Evolutionary conservation across 78 protist species (phyloP).

Genomic region (Speleostelium caveatum): DNA sequence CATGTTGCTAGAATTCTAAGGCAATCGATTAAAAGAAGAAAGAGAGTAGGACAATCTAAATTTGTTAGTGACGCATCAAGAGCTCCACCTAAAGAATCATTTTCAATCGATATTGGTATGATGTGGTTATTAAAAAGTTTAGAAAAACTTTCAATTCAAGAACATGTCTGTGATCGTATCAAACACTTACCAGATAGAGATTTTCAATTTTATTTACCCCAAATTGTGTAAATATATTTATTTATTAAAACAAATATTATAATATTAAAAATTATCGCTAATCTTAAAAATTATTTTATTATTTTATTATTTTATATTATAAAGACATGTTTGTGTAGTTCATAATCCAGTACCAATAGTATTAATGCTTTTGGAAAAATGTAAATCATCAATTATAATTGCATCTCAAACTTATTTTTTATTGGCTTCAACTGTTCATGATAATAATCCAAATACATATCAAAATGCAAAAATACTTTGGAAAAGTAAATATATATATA

Average conservation of each 20-base stretch:
- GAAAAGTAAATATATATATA: slow-evolving; percentile 30
- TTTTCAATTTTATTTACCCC: slow-evolving; percentile 64
- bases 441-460: slow-evolving; percentile 36
- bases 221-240: slow-evolving; percentile 35
- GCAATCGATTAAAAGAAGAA: too few species aligned
- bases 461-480: slow-evolving; percentile 34
- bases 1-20: not conserved
- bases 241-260: not conserved
- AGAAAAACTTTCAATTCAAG: slow-evolving; percentile 40
- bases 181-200: slow-evolving; percentile 28
- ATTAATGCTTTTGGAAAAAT: slow-evolving; percentile 45
- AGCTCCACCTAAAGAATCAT: slow-evolving; percentile 22
- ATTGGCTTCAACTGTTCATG: slow-evolving; percentile 22
- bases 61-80: not conserved
- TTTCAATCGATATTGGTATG: slow-evolving; percentile 64
- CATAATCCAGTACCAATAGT: slow-evolving; percentile 50
- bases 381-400: slow-evolving; percentile 48
- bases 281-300: too few species aligned
- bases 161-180: slow-evolving; percentile 60
- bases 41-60: not conserved
- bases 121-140: slow-evolving; percentile 57
- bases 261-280: too few species aligned
- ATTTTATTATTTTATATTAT: too few species aligned
- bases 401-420: slow-evolving; percentile 55
- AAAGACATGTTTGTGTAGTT: slow-evolving; percentile 55